Evolutionary conservation across 2,329 filamentous ascomycete genomes (phyloP).

Genomic region (Arthrobotrys sinensis): DNA sequence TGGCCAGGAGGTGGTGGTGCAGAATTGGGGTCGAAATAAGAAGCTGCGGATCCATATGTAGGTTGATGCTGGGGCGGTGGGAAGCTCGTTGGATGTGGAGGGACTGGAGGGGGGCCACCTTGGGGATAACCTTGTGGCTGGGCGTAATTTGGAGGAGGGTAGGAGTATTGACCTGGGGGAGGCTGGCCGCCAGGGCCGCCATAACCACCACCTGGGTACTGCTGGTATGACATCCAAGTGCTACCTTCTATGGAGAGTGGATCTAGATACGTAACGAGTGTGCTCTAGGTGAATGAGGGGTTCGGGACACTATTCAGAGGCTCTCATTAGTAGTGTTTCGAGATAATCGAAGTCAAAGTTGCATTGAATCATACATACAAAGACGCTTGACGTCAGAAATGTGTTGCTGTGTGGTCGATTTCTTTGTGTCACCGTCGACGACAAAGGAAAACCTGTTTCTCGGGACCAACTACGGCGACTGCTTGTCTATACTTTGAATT

Average conservation of each 20-base stretch:
- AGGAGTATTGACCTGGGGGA: conserved; percentile 35
- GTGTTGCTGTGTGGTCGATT: conserved; percentile 32
- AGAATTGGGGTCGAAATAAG: conserved; percentile 34
- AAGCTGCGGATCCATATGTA: conserved; percentile 21
- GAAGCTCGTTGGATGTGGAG: conserved; percentile 31
- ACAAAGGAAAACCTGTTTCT: conserved; percentile 8
- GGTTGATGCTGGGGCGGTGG: conserved; percentile 32
- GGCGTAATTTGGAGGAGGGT: conserved; percentile 38
- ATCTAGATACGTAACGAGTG: neutral
- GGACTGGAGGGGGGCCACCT: conserved; percentile 27
- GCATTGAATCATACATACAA: neutral
- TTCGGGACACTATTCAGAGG: neutral
- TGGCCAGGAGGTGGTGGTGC: conserved; percentile 33
- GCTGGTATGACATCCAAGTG: conserved; percentile 51
- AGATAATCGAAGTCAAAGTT: neutral
- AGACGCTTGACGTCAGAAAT: conserved; percentile 28
- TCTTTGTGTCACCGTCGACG: conserved; percentile 36
- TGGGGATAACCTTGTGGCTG: conserved; percentile 33
- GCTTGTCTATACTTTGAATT: neutral
- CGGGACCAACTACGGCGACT: neutral
- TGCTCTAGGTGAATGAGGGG: neutral
- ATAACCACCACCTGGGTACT: conserved; percentile 42
- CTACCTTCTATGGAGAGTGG: neutral
- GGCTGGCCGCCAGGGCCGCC: conserved; percentile 37
- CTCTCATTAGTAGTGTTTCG: neutral